Base-by-base conservation (phyloP, 345 rosid species). In the Kandelia obovata region DNA sequence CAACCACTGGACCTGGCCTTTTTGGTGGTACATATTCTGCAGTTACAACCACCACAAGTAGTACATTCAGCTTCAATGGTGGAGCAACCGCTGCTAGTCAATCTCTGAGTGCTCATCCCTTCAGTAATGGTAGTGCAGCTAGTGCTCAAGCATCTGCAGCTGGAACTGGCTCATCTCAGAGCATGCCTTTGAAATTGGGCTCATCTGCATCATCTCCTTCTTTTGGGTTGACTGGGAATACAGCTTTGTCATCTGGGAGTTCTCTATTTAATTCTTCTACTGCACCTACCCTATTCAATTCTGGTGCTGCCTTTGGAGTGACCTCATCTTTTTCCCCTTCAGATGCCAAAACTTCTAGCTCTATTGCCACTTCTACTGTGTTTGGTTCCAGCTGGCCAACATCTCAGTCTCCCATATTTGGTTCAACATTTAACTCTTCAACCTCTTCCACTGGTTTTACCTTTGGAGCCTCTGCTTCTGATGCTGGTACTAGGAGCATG, bases 381-480 rank as follows among this genome's bases (percentile, higher is more conserved):
- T 84, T 91, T 75, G 82, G 89, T 74, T 73, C 96, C 53, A 78
- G 72, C 64, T 84, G 86, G 92, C 88, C 77, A 74, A 66, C 91
- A 57, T 65, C 86, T 20, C 80, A 80, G 58, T 56, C 83, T 58
- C 67, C 89, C 25, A 21, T 62, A 55, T 85, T 85, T 77, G 76
- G 81, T 78, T 72, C 88, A 16, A 34, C 85, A 52, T 43, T 68
- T 61, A 66, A 61, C 69, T 76, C 89, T 28, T 52, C 87, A 10
- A 68, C 92, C 8, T 73, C 88, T 7, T 61, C 91, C 23, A 70
- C 85, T 8, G 62, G 58, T 5, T 85, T 85, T 79, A 31, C 70
- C 20, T 88, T 84, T 73, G 92, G 88, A 57, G 84, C 73, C 30
- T 62, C 88, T 15, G 69, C 89, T 66, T 78, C 87, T 72, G 70